A percentile compares a stretch with the other conserved stretches of the same genome.
phyloP scores from a whole-genome alignment of 169 alveolate genomes.

The Perkinsus olseni region DNA sequence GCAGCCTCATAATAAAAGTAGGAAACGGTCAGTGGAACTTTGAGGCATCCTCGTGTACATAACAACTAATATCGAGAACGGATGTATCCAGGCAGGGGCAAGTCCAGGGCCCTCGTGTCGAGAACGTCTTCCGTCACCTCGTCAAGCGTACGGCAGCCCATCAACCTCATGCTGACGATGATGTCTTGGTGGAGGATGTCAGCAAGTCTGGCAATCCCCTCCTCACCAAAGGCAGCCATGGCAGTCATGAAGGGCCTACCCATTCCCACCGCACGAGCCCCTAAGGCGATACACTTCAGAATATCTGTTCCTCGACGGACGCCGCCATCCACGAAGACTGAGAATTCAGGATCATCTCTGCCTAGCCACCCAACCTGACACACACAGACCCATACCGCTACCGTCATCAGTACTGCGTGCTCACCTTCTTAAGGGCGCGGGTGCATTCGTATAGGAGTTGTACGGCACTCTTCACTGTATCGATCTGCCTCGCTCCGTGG shows the following conservation, averaged over 20 bases:
- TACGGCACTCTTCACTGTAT: not conserved
- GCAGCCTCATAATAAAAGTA: not conserved
- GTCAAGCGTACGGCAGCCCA: slow-evolving; percentile 24
- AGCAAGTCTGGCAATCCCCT: slow-evolving; percentile 44
- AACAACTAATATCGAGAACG: not conserved
- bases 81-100: not conserved
- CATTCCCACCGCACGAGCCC: slow-evolving; percentile 47
- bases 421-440: slow-evolving; percentile 26
- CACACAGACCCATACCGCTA: not conserved
- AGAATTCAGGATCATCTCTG: slow-evolving; percentile 2
- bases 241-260: slow-evolving; percentile 56
- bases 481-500: slow-evolving; percentile 46
- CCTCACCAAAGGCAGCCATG: slow-evolving; percentile 38
- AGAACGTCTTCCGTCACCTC: not conserved
- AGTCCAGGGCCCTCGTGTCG: not conserved
- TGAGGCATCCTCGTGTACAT: not conserved
- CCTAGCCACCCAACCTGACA: not conserved
- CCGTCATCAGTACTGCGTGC: slow-evolving; percentile 2
- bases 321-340: slow-evolving; percentile 58
- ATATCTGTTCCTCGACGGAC: slow-evolving; percentile 61
- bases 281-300: slow-evolving; percentile 46
- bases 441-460: slow-evolving; percentile 25
- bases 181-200: slow-evolving; percentile 41
- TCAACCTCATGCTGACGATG: slow-evolving; percentile 39
- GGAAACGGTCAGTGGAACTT: not conserved